Evolutionary conservation across 352 stramenopile genomes (phyloP).

Genomic region (Discostella stelligera): DNA sequence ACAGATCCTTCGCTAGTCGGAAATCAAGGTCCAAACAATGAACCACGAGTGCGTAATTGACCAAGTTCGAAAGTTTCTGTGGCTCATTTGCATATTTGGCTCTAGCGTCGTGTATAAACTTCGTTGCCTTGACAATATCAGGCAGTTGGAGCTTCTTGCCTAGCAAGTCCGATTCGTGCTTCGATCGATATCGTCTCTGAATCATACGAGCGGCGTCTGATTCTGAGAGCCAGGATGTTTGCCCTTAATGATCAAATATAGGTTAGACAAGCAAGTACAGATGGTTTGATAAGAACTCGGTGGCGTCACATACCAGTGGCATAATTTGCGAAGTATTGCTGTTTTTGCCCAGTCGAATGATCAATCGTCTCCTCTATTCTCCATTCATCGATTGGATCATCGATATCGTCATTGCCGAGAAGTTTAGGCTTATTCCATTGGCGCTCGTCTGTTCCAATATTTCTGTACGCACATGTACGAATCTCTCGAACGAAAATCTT

Average conservation of each 20-base stretch:
- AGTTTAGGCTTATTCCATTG: conserved; percentile 56
- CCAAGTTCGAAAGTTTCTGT: conserved; percentile 60
- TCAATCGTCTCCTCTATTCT: conserved; percentile 34
- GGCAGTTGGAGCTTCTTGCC: conserved; percentile 42
- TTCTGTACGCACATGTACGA: conserved; percentile 56
- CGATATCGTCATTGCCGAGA: conserved; percentile 54
- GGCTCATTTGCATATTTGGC: conserved; percentile 56
- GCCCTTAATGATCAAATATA: conserved; percentile 16
- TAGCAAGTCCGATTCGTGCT: conserved; percentile 49
- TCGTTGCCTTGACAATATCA: conserved; percentile 56
- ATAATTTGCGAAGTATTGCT: conserved; percentile 62
- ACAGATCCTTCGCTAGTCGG: conserved; percentile 46
- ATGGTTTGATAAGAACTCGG: background rate
- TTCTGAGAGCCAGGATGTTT: conserved; percentile 63
- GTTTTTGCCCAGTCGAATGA: conserved; percentile 32
- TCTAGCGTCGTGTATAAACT: conserved; percentile 56
- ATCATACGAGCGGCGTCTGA: conserved; percentile 54
- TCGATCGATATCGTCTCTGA: conserved; percentile 55
- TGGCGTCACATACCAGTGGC: conserved; percentile 20
- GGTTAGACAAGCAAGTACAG: background rate
- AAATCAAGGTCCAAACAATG: conserved; percentile 64
- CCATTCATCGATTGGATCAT: conserved; percentile 62
- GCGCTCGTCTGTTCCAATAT: conserved; percentile 48
- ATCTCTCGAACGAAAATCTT: conserved; percentile 62
- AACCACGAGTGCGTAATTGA: conserved; percentile 66